A percentile compares a stretch with the other conserved stretches of the same genome.
These are phyloP conservation scores for Orobanche coerulescens DNA, from an alignment of 257 asterid genomes.

Conservation along the genomic window DNA sequence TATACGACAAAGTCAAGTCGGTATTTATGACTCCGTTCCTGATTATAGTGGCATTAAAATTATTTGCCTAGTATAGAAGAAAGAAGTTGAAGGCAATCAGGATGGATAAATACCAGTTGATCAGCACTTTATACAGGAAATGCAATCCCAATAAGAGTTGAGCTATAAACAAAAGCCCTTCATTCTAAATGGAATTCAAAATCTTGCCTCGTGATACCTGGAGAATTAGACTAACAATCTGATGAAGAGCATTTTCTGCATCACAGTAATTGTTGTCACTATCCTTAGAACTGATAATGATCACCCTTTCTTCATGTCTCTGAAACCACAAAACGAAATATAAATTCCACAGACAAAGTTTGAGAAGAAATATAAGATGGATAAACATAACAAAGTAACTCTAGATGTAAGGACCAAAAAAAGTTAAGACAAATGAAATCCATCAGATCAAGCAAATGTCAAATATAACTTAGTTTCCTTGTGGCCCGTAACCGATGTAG, in stretches of 20 bases:
- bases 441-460: constrained; percentile 14
- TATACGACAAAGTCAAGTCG: background rate
- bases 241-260: constrained; percentile 97
- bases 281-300: constrained; percentile 85
- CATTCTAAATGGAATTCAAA: background rate
- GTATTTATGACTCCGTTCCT: background rate
- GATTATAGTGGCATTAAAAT: background rate
- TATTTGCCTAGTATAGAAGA: background rate
- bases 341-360: background rate
- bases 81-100: background rate
- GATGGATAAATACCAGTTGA: background rate
- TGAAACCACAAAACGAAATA: constrained; percentile 27
- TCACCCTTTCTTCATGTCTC: constrained; percentile 92
- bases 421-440: background rate
- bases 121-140: background rate
- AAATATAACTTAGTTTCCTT: constrained; percentile 3
- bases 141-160: background rate
- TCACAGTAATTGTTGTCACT: constrained; percentile 57
- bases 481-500: constrained; percentile 4
- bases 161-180: constrained; percentile 4
- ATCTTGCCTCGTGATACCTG: constrained; percentile 37
- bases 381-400: constrained; percentile 1
- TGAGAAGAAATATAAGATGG: constrained; percentile 1
- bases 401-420: background rate
- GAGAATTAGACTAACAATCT: constrained; percentile 73